Evolutionary conservation across 495 filamentous ascomycete species (phyloP).

Genomic region (Penicillium daleae): DNA sequence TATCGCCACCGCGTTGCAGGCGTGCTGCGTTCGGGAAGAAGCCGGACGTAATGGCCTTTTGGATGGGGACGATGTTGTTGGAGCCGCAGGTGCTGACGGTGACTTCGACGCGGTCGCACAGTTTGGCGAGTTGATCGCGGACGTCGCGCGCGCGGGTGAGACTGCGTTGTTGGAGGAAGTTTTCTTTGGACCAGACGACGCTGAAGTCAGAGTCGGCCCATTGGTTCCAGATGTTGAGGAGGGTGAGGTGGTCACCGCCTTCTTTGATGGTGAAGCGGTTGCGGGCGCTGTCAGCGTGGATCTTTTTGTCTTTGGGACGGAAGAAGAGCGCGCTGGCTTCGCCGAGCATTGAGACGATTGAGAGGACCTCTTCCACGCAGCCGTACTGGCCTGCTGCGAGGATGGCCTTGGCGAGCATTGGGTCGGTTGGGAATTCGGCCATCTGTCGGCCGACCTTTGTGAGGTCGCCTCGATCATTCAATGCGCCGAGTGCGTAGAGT

Average conservation of each 20-base stretch:
- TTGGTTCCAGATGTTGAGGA: slow-evolving; percentile 96
- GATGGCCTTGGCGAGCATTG: slow-evolving; percentile 89
- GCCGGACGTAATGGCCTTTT: slow-evolving; percentile 85
- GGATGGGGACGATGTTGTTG: slow-evolving; percentile 72
- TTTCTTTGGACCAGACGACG: slow-evolving; percentile 87
- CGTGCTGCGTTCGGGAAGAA: slow-evolving; percentile 96
- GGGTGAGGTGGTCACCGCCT: slow-evolving; percentile 87
- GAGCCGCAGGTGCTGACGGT: slow-evolving; percentile 68
- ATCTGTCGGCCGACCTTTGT: slow-evolving; percentile 94
- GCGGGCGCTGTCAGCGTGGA: slow-evolving; percentile 92
- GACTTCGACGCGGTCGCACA: slow-evolving; percentile 94
- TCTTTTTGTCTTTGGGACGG: slow-evolving; percentile 96
- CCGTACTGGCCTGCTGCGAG: slow-evolving; percentile 87
- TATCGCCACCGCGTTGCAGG: slow-evolving; percentile 81
- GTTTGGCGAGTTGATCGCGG: slow-evolving; percentile 89
- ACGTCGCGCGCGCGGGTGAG: slow-evolving; percentile 89
- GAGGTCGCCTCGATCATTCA: slow-evolving; percentile 87
- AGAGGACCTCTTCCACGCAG: slow-evolving; percentile 94
- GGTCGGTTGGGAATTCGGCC: slow-evolving; percentile 95
- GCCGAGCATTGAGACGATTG: slow-evolving; percentile 90
- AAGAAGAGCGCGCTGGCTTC: slow-evolving; percentile 91
- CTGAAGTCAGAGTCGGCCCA: slow-evolving; percentile 94
- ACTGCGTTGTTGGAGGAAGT: slow-evolving; percentile 88
- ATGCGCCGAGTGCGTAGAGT: slow-evolving; percentile 86
- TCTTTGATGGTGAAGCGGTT: slow-evolving; percentile 89